A percentile compares a stretch with the other conserved stretches of the same genome.
phyloP scores from a whole-genome alignment of 1,139 yeast genomes.

The Yamadazyma pseudoaaseri region DNA sequence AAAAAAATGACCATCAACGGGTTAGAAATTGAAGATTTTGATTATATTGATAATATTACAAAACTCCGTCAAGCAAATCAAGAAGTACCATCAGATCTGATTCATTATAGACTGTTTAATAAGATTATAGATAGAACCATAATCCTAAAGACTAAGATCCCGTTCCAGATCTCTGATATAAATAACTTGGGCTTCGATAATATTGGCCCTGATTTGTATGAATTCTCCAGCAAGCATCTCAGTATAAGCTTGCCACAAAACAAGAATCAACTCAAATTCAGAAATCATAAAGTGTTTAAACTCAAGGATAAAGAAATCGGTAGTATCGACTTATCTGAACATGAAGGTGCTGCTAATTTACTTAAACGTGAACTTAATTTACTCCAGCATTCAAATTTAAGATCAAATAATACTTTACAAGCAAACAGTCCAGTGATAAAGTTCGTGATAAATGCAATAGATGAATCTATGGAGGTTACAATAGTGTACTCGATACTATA shows the following conservation, averaged over 20 bases:
- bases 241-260: constrained; percentile 4
- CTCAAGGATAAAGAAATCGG: constrained; percentile 15
- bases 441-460: constrained; percentile 10
- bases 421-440: constrained; percentile 9
- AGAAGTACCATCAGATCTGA: constrained; percentile 10
- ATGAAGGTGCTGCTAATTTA: constrained; percentile 1
- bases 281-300: constrained; percentile 14
- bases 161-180: constrained; percentile 4
- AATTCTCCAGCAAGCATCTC: constrained; percentile 5
- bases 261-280: constrained; percentile 10
- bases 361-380: constrained; percentile 14
- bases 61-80: constrained; percentile 12
- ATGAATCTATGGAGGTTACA: constrained; percentile 7
- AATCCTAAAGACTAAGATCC: constrained; percentile 2
- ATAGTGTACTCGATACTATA: constrained; percentile 13
- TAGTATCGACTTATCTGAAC: constrained; percentile 12
- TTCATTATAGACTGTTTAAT: constrained; percentile 11
- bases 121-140: constrained; percentile 10
- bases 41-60: constrained; percentile 6
- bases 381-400: constrained; percentile 10
- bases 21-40: constrained; percentile 7
- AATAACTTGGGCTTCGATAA: constrained; percentile 5
- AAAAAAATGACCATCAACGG: constrained; percentile 3
- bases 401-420: constrained; percentile 13
- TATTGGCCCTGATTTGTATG: constrained; percentile 2